Base-by-base conservation (phyloP, 257 asterid genomes). In the Ilex aquifolium region DNA sequence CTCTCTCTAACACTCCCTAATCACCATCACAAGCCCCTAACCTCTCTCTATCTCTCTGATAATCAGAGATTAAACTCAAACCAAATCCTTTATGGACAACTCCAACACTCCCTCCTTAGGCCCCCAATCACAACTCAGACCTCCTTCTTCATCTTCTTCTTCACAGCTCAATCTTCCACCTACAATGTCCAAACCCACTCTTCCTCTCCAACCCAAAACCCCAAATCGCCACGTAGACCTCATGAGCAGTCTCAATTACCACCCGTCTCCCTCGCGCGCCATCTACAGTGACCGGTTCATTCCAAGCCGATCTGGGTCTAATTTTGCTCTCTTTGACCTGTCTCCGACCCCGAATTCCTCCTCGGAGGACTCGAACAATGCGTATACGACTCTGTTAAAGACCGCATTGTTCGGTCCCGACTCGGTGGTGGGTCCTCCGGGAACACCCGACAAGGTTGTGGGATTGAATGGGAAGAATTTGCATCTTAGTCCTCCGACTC, bases 261-360 rank as follows among this genome's bases (percentile, higher is more conserved):
- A 71, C 16, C 91, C 91, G 6, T 82, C 95, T 7, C 74, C 88
- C 1, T 85, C 95, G 13, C 76, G 95, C 31, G 83, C 95, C 31
- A 88, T 91, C 69, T 86, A 81, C 82, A 70, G 95, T 64, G 98
- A 91, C 71, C 94, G 98, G 2, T 91, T 88, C 68, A 91, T 91
- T 57, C 98, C 96, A 9, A 76, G 94, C 64, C 82, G 98, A 42
- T 76, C 95, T 7, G 85, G 95, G 3, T 91, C 96, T 64, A 86
- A 91, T 73, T 91, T 88, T n/a, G 85, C 87, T 57, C 96, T 91
- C 8, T 84, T 91, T 71, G 74, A 85, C 70, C 85, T 89, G 52
- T 52, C 75, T 10, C 60, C 75, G 15, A 63, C 74, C 32, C 29
- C 68, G 40, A 49, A 51, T 52, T 13, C 70, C 12, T 64, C 82